Conservation (phyloP, 2,329 filamentous ascomycete genomes). For the Ophiostoma montium region DNA sequence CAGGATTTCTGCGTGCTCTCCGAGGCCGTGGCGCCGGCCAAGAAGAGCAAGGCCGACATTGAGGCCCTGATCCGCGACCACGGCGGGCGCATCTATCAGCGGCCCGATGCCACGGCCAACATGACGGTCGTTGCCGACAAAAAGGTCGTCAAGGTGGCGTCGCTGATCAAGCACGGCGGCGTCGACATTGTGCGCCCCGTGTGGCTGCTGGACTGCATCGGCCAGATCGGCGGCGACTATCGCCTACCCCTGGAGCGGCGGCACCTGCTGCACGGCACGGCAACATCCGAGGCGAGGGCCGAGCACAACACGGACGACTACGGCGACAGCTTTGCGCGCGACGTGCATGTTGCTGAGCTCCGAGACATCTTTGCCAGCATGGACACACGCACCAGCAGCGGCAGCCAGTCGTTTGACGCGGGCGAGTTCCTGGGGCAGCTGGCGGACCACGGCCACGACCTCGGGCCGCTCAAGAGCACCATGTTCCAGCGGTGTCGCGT, state of each 20-base stretch:
- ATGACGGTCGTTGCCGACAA: conserved; percentile 72
- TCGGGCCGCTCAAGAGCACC: conserved; percentile 33
- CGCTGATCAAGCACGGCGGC: conserved; percentile 55
- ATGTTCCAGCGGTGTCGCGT: conserved; percentile 37
- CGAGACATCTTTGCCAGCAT: conserved; percentile 26
- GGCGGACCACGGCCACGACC: conserved; percentile 39
- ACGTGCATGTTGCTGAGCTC: conserved; percentile 27
- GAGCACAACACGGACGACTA: conserved; percentile 56
- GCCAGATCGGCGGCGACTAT: conserved; percentile 38
- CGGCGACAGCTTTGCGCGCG: conserved; percentile 70
- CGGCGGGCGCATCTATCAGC: conserved; percentile 67
- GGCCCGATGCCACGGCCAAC: conserved; percentile 42
- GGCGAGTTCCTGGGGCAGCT: conserved; percentile 38
- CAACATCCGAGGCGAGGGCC: conserved; percentile 38
- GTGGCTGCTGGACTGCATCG: conserved; percentile 76
- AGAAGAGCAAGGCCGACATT: conserved; percentile 64
- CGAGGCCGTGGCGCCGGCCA: conserved; percentile 53
- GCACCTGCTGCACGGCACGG: conserved; percentile 60
- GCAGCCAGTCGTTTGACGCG: conserved; percentile 24
- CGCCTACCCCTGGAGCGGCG: conserved; percentile 46
- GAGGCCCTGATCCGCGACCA: conserved; percentile 72
- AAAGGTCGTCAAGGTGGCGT: conserved; percentile 67
- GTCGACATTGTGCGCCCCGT: conserved; percentile 61
- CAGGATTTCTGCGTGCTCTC: conserved; percentile 74
- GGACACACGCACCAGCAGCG: conserved; percentile 10